These are phyloP conservation scores for Conticribra guillardii DNA, from an alignment of 108 stramenopile species.

Conservation along the genomic window DNA sequence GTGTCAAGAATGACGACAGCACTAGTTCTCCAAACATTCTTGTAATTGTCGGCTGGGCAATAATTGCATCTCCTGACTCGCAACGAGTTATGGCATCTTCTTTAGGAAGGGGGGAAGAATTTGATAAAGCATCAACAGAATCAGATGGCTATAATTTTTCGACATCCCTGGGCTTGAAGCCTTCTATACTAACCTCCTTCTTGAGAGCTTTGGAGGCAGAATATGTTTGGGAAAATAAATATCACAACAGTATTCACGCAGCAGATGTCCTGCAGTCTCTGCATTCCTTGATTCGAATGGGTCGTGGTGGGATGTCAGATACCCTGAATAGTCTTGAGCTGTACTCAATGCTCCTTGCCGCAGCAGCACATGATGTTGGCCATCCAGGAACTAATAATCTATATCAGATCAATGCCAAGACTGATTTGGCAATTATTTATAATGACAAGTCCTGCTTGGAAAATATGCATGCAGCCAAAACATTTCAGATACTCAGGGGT, in stretches of 20 bases:
- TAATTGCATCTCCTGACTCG: constrained; percentile 56
- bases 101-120: constrained; percentile 12
- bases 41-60: constrained; percentile 65
- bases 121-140: background rate
- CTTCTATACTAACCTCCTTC: constrained; percentile 33
- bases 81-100: constrained; percentile 55
- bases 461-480: constrained; percentile 76
- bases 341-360: constrained; percentile 69
- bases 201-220: constrained; percentile 43
- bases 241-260: constrained; percentile 87
- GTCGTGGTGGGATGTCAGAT: constrained; percentile 23
- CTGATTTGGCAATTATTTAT: constrained; percentile 68
- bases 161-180: constrained; percentile 19
- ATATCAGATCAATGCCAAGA: constrained; percentile 67
- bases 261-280: constrained; percentile 74
- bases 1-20: background rate
- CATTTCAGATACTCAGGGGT: constrained; percentile 41
- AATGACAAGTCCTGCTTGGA: constrained; percentile 81
- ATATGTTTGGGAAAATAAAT: constrained; percentile 45
- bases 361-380: constrained; percentile 84
- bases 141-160: constrained; percentile 25
- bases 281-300: constrained; percentile 50
- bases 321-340: constrained; percentile 49
- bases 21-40: constrained; percentile 21
- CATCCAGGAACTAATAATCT: constrained; percentile 86